Conservation (phyloP, 78 protist species). For the Cavenderia fasciculata region DNA sequence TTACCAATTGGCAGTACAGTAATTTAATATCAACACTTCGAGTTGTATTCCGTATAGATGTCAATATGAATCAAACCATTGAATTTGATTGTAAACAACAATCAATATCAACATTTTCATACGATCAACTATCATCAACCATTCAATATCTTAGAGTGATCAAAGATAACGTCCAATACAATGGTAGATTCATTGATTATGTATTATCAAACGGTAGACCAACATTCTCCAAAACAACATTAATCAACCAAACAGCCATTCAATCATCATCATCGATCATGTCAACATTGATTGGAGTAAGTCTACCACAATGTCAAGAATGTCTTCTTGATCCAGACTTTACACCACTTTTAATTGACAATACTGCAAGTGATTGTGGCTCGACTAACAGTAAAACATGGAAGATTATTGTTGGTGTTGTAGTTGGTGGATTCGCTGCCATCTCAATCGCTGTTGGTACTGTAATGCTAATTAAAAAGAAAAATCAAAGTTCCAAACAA, state of each 20-base stretch:
- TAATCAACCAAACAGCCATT: not conserved
- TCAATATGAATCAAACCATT: too few species aligned
- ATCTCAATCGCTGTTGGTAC: not conserved
- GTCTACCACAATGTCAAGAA: not conserved
- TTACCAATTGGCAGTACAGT: too few species aligned
- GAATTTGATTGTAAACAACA: too few species aligned
- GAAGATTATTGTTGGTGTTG: not conserved
- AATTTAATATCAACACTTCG: too few species aligned
- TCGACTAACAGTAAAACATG: too few species aligned
- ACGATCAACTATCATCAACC: too few species aligned
- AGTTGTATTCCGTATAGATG: too few species aligned
- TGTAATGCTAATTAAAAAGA: not conserved
- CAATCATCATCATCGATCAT: not conserved
- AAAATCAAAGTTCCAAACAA: not conserved
- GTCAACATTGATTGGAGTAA: not conserved
- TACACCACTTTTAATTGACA: too few species aligned
- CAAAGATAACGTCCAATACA: constrained; percentile 5
- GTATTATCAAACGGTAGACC: constrained; percentile 16
- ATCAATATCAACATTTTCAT: too few species aligned
- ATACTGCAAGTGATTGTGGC: too few species aligned
- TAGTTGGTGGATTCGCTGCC: not conserved
- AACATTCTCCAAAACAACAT: not conserved
- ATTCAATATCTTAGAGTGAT: constrained; percentile 10
- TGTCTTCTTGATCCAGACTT: constrained; percentile 4
- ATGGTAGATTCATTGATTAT: constrained; percentile 28